These are phyloP conservation scores for Spinellus fusiger DNA, from an alignment of 192 early-diverging fungal genomes.

Conservation along the genomic window DNA sequence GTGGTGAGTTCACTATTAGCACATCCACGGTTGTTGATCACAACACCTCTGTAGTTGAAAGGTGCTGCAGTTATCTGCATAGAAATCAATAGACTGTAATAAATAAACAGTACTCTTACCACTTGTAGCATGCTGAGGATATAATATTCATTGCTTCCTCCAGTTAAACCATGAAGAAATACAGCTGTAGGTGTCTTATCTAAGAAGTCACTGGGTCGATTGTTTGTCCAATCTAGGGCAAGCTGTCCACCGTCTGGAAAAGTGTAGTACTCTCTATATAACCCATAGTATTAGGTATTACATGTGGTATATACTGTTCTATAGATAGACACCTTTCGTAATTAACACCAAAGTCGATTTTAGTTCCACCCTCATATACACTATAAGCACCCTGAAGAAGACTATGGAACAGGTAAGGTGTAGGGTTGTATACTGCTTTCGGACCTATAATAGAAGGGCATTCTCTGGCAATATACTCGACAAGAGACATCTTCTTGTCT, in stretches of 20 bases:
- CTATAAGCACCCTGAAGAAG: slow-evolving; percentile 79
- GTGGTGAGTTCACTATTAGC: slow-evolving; percentile 74
- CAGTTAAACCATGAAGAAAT: slow-evolving; percentile 86
- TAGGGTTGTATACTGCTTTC: slow-evolving; percentile 58
- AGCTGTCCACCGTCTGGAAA: slow-evolving; percentile 83
- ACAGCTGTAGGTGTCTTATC: slow-evolving; percentile 72
- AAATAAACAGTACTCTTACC: slow-evolving; percentile 27
- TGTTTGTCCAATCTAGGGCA: slow-evolving; percentile 83
- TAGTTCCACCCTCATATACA: slow-evolving; percentile 36
- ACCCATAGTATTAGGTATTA: slow-evolving; percentile 6
- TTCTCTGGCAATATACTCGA: slow-evolving; percentile 27
- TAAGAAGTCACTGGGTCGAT: slow-evolving; percentile 44
- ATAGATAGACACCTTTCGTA: slow-evolving; percentile 52
- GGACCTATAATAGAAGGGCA: slow-evolving; percentile 55
- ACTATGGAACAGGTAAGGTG: slow-evolving; percentile 63
- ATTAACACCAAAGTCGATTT: slow-evolving; percentile 34
- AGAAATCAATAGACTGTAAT: not conserved
- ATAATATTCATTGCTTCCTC: slow-evolving; percentile 88
- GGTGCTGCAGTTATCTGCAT: slow-evolving; percentile 38
- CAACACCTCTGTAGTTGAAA: slow-evolving; percentile 68
- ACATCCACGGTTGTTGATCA: slow-evolving; percentile 89
- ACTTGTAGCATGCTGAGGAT: slow-evolving; percentile 65
- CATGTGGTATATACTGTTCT: not conserved
- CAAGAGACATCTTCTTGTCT: slow-evolving; percentile 8
- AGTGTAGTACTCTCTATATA: slow-evolving; percentile 35